phyloP scores from a whole-genome alignment of 2,329 filamentous ascomycete species.

The Endocalyx cinctus region DNA sequence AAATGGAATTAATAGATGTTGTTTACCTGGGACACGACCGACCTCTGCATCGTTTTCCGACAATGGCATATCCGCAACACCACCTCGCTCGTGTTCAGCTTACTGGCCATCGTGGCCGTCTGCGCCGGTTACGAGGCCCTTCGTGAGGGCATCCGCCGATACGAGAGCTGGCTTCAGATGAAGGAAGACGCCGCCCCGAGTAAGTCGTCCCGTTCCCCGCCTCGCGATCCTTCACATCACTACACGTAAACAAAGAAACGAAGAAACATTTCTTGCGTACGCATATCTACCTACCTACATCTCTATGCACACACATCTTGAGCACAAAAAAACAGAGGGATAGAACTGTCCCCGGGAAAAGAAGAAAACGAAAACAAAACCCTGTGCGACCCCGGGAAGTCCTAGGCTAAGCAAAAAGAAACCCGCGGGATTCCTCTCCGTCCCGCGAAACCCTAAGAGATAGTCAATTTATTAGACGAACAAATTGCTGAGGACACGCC shows the following conservation, averaged over 20 bases:
- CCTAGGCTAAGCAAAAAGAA: slow-evolving; percentile 6
- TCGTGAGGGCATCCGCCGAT: slow-evolving; percentile 69
- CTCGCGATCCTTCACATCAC: slow-evolving; percentile 3
- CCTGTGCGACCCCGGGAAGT: too few relatives aligned
- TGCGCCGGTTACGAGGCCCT: slow-evolving; percentile 92
- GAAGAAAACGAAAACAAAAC: too few relatives aligned
- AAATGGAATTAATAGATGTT: slow-evolving; percentile 68
- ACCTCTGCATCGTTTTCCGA: slow-evolving; percentile 94
- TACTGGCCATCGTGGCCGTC: slow-evolving; percentile 75
- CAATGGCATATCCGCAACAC: slow-evolving; percentile 82
- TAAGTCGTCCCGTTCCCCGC: slow-evolving; percentile 36
- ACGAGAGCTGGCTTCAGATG: slow-evolving; percentile 57
- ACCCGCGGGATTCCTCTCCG: slow-evolving; percentile 10
- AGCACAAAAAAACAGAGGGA: too few relatives aligned
- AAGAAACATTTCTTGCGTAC: neutral
- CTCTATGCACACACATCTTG: neutral
- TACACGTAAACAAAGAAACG: slow-evolving; percentile 1
- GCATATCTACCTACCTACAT: neutral
- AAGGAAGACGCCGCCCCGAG: slow-evolving; percentile 46
- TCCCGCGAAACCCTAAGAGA: too few relatives aligned
- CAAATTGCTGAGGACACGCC: slow-evolving; percentile 58
- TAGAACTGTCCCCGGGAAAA: too few relatives aligned
- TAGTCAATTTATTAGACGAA: slow-evolving; percentile 25
- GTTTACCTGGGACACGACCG: slow-evolving; percentile 90
- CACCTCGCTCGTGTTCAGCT: slow-evolving; percentile 71